Evolutionary conservation across 78 protist species (phyloP).

Genomic region (Dictyostelium capitatum): DNA sequence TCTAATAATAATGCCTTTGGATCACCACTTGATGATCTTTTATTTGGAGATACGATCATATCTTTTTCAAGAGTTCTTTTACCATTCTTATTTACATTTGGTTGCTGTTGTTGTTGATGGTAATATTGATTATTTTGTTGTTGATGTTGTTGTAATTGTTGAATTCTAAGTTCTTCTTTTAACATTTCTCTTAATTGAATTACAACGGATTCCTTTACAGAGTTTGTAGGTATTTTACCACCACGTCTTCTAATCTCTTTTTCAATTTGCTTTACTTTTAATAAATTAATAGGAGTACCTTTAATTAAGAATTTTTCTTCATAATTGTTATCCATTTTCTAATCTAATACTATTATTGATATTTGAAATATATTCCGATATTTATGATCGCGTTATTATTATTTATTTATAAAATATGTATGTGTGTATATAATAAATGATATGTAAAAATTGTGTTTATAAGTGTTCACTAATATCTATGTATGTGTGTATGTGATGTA

Average conservation of each 20-base stretch:
- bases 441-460: too few relatives aligned
- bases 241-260: conserved; percentile 9
- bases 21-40: neutral
- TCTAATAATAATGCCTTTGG: neutral
- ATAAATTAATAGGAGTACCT: neutral
- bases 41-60: neutral
- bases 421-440: too few relatives aligned
- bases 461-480: too few relatives aligned
- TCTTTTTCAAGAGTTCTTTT: too few relatives aligned
- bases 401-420: too few relatives aligned
- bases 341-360: too few relatives aligned
- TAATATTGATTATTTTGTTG: too few relatives aligned
- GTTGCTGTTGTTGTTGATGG: neutral
- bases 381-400: too few relatives aligned
- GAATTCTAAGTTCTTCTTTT: neutral
- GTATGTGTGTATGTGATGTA: too few relatives aligned
- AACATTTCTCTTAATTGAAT: neutral
- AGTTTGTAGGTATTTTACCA: neutral
- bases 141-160: too few relatives aligned
- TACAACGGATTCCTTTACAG: neutral
- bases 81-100: neutral
- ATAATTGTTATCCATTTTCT: too few relatives aligned
- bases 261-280: neutral
- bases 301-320: neutral
- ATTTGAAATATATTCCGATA: too few relatives aligned